Conservation (phyloP, 495 filamentous ascomycete genomes). For the Neurospora pannonica region DNA sequence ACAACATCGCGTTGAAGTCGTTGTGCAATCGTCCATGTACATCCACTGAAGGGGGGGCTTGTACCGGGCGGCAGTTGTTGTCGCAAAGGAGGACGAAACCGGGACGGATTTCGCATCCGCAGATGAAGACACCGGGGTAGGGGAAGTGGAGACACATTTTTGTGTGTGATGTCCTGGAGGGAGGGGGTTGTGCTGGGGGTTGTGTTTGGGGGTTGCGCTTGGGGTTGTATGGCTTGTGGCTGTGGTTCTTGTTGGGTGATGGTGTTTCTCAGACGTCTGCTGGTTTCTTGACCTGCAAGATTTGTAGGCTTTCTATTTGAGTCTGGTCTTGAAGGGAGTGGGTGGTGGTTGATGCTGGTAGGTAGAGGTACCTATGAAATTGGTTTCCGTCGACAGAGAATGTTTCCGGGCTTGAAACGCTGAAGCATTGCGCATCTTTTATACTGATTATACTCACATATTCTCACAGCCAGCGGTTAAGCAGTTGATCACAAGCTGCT, state of each 20-base stretch:
- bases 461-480: neutral
- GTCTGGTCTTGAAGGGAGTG: too few relatives aligned
- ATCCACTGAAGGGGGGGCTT: neutral
- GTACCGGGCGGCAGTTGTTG: neutral
- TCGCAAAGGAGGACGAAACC: neutral
- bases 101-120: neutral
- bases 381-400: too few relatives aligned
- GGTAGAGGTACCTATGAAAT: too few relatives aligned
- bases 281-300: neutral
- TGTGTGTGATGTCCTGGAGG: neutral
- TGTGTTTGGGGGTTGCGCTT: too few relatives aligned
- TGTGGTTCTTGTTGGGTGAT: too few relatives aligned
- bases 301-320: neutral
- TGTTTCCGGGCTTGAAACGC: neutral
- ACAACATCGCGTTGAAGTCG: neutral
- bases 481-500: neutral
- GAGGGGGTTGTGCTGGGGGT: neutral
- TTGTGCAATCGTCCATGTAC: neutral
- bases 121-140: neutral
- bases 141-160: neutral
- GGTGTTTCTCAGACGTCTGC: neutral
- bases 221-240: neutral
- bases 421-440: neutral
- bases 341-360: too few relatives aligned
- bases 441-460: neutral